These are phyloP conservation scores for Thielaviopsis euricoi DNA, from an alignment of 2,329 filamentous ascomycete species.

Conservation along the genomic window DNA sequence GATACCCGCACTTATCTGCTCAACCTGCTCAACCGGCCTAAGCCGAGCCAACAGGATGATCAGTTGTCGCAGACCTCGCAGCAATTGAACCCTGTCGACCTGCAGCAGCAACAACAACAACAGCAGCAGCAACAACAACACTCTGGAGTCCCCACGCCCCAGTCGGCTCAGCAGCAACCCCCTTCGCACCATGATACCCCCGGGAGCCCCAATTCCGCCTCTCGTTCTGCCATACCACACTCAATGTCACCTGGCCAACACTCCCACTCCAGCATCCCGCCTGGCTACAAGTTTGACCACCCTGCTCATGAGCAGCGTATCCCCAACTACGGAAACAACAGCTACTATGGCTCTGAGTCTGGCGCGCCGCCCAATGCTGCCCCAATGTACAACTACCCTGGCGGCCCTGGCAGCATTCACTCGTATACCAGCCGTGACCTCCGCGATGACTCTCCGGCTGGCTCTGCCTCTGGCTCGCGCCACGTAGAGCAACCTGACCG, in stretches of 20 bases:
- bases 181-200: conserved; percentile 17
- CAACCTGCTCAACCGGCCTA: conserved; percentile 67
- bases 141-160: conserved; percentile 21
- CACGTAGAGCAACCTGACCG: conserved; percentile 10
- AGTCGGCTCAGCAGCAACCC: conserved; percentile 18
- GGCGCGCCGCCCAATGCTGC: conserved; percentile 16
- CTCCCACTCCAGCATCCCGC: conserved; percentile 13
- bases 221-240: conserved; percentile 12
- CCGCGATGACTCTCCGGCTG: conserved; percentile 24
- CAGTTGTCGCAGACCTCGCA: conserved; percentile 15
- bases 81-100: conserved; percentile 22
- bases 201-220: conserved; percentile 7
- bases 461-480: conserved; percentile 15
- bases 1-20: conserved; percentile 77
- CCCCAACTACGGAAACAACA: conserved; percentile 13
- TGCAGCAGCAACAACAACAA: conserved; percentile 1
- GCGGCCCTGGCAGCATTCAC: conserved; percentile 9
- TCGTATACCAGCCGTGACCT: conserved; percentile 17
- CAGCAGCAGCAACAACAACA: conserved; percentile 8
- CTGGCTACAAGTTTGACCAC: conserved; percentile 15
- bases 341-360: conserved; percentile 9
- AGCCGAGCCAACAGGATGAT: conserved; percentile 42
- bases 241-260: conserved; percentile 12
- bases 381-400: conserved; percentile 14
- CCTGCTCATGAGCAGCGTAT: conserved; percentile 14